Evolutionary conservation across 108 stramenopile genomes (phyloP).

Genomic region (Skeletonema menzelii): DNA sequence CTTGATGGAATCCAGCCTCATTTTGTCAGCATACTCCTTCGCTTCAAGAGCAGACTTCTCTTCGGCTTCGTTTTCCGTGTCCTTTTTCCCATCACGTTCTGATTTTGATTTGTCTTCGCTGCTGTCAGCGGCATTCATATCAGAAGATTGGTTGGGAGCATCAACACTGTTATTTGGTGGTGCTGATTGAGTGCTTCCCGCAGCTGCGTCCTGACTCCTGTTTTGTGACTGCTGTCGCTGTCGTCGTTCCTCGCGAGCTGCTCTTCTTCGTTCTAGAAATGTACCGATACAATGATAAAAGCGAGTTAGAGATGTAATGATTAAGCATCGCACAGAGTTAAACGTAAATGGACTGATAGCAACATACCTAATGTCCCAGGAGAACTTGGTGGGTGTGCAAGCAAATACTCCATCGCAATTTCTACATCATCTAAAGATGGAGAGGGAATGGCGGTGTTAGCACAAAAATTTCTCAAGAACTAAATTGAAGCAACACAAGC

Average conservation of each 20-base stretch:
- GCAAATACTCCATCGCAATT: slow-evolving; percentile 90
- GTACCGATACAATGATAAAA: neutral
- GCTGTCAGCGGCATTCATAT: slow-evolving; percentile 9
- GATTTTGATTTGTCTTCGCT: slow-evolving; percentile 21
- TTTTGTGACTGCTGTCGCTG: slow-evolving; percentile 12
- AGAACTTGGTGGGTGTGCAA: slow-evolving; percentile 51
- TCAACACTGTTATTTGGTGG: neutral
- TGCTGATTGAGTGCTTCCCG: neutral
- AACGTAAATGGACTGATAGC: neutral
- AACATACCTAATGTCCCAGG: slow-evolving; percentile 27
- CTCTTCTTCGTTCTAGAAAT: slow-evolving; percentile 32
- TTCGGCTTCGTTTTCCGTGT: slow-evolving; percentile 38
- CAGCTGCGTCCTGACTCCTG: neutral
- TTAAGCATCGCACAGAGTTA: neutral
- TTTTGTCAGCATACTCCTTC: slow-evolving; percentile 39
- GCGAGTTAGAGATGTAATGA: neutral
- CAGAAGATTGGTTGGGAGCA: slow-evolving; percentile 3
- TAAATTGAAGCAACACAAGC: neutral
- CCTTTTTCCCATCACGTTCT: slow-evolving; percentile 16
- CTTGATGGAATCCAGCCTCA: slow-evolving; percentile 11
- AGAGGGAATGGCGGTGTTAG: neutral
- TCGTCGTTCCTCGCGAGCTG: slow-evolving; percentile 27
- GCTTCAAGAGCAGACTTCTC: slow-evolving; percentile 37
- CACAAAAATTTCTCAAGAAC: neutral
- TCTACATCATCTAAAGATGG: slow-evolving; percentile 46